Percentiles rank a stretch among this genome's conserved stretches.
phyloP scores from a whole-genome alignment of 2,329 filamentous ascomycete species.

The Fusarium sublunatum region DNA sequence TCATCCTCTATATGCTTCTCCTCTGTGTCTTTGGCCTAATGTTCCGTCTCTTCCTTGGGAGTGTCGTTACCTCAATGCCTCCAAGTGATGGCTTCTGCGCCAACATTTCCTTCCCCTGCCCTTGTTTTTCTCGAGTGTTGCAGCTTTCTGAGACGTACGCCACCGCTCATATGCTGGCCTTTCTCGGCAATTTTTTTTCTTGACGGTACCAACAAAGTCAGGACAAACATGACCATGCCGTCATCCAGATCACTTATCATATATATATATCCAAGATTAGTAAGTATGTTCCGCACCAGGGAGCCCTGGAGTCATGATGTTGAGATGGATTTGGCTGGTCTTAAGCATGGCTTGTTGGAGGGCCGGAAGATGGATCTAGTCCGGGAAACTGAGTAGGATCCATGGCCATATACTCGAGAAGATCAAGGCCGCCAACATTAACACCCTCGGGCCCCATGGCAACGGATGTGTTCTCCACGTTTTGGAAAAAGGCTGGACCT shows the following conservation, averaged over 20 bases:
- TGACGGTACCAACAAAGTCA: background rate
- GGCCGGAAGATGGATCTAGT: constrained; percentile 45
- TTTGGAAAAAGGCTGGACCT: constrained; percentile 73
- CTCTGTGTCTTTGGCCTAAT: background rate
- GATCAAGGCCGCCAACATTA: constrained; percentile 73
- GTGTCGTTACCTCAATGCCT: background rate
- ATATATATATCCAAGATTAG: background rate
- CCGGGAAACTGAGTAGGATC: constrained; percentile 59
- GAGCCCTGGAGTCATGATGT: background rate
- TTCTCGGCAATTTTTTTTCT: background rate
- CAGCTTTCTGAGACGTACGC: background rate
- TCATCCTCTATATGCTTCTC: background rate
- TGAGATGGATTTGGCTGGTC: background rate
- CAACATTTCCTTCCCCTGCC: background rate
- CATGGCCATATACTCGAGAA: constrained; percentile 76
- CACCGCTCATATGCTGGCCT: background rate
- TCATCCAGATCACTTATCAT: background rate
- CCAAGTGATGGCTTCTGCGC: background rate
- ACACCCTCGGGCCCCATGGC: constrained; percentile 76
- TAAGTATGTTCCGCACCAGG: background rate
- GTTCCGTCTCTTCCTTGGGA: background rate
- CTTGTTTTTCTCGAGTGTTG: background rate
- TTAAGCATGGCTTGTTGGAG: constrained; percentile 36
- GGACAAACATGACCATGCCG: background rate
- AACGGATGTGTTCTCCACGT: constrained; percentile 69